Base-by-base conservation (phyloP, 257 asterid species). In the Verbascum thapsus region DNA sequence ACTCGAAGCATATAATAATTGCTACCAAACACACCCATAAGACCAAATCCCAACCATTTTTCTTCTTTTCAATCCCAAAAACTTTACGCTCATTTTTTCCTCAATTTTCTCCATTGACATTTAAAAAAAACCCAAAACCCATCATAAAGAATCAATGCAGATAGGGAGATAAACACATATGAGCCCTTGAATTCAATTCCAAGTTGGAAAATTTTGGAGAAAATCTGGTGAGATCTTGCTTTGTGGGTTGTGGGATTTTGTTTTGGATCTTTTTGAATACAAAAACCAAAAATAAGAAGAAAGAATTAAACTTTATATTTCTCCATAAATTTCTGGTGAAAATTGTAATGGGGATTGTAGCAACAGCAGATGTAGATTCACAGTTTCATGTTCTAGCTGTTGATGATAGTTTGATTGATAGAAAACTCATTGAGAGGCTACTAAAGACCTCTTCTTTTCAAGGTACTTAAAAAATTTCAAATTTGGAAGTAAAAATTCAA, bases 321-420 rank as follows among this genome's bases (percentile, higher is more conserved):
- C 39, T 51, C 39, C 37, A 22, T 26, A 26, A 26, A 1, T 5
- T 26, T 26, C 32, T 26, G 32, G 32, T 26, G 32, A 26, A 5
- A 26, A 1, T 26, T 3, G 62, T 39, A 68, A 68, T 57, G 58
- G 72, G 61, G 6, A 66, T n/a, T n/a, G n/a, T 72, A 68, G 34
- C 67, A 17, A 51, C 63, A 63, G 5, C 32, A 26, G 32, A 26
- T 17, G 49, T 61, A 53, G 85, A 79, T 72, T 51, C 69, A 32
- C 80, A 80, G 53, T 80, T 83, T 37, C 90, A 83, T 68, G 87
- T 83, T 68, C 84, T 83, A 39, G 90, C 90, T 53, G 90, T 83
- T 53, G 90, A 83, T 77, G 90, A 83, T 43, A 80, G 87, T 52
- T 47, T 80, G 26, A 81, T 83, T 65, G 90, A 83, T 50, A 80